phyloP scores from a whole-genome alignment of 2,329 filamentous ascomycete species.

The Xylariales sp. region DNA sequence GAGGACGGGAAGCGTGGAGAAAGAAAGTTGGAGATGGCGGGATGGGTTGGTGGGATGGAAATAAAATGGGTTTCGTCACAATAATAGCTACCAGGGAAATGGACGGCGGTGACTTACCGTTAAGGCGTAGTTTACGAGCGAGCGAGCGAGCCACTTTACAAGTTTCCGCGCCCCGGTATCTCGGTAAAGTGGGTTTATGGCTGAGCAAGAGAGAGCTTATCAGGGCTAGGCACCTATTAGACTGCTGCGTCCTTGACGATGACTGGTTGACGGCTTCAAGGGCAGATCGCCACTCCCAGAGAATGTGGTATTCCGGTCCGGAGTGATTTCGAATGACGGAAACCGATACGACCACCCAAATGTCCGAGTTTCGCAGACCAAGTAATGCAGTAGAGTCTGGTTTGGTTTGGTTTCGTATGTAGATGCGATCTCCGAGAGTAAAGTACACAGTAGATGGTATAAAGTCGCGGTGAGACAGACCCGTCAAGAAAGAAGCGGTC shows the following conservation, averaged over 20 bases:
- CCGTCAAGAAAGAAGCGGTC: constrained; percentile 5
- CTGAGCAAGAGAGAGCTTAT: constrained; percentile 6
- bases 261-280: neutral
- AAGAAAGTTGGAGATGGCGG: constrained; percentile 7
- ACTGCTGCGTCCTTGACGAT: constrained; percentile 3
- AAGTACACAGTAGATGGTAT: too few relatives aligned
- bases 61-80: too few relatives aligned
- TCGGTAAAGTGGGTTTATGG: constrained; percentile 1
- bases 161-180: constrained; percentile 5
- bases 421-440: neutral
- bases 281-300: constrained; percentile 4
- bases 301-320: neutral
- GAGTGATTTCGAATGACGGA: neutral
- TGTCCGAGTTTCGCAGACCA: constrained; percentile 4
- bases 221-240: neutral
- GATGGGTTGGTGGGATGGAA: neutral
- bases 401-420: constrained; percentile 1
- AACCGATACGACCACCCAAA: too few relatives aligned
- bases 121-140: neutral
- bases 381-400: neutral
- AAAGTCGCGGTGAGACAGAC: constrained; percentile 8
- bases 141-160: constrained; percentile 1
- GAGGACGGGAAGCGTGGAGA: constrained; percentile 2
- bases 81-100: neutral
- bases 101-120: constrained; percentile 4